Percentiles rank a stretch among this genome's conserved stretches.
These are phyloP conservation scores for Macrolepiota albuminosa DNA, from an alignment of 768 basidiomycete species.

Conservation along the genomic window DNA sequence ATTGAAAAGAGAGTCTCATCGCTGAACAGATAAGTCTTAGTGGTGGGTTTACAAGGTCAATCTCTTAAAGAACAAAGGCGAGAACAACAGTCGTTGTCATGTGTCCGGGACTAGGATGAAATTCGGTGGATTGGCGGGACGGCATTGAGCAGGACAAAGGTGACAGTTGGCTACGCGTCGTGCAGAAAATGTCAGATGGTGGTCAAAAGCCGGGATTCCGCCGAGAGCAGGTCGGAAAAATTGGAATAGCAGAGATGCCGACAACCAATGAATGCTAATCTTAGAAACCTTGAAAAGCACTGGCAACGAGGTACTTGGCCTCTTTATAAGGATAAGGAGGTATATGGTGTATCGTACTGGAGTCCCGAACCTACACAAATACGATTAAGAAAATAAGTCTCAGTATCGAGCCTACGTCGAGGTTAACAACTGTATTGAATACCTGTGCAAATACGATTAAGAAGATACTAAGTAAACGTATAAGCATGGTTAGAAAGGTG, in stretches of 20 bases:
- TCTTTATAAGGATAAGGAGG: background rate
- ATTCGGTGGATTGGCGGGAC: background rate
- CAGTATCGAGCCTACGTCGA: too few relatives aligned
- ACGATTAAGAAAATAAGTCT: too few relatives aligned
- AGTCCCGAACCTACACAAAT: too few relatives aligned
- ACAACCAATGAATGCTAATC: too few relatives aligned
- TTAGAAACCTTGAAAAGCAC: background rate
- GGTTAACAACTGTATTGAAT: too few relatives aligned
- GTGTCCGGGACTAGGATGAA: background rate
- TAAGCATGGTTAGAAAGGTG: too few relatives aligned
- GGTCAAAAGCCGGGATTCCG: background rate
- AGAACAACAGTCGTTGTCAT: background rate
- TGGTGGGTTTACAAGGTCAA: too few relatives aligned
- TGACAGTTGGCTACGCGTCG: background rate
- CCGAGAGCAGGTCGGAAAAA: background rate
- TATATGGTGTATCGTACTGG: background rate
- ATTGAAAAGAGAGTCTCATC: too few relatives aligned
- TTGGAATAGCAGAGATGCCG: background rate
- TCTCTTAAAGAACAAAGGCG: background rate
- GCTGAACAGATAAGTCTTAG: background rate
- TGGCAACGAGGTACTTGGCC: too few relatives aligned
- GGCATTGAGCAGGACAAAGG: background rate
- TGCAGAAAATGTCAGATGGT: background rate
- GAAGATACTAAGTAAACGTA: too few relatives aligned
- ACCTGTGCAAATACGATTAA: too few relatives aligned